These are phyloP conservation scores for Pezicula carpinea DNA, from an alignment of 2,329 filamentous ascomycete genomes.

Conservation along the genomic window DNA sequence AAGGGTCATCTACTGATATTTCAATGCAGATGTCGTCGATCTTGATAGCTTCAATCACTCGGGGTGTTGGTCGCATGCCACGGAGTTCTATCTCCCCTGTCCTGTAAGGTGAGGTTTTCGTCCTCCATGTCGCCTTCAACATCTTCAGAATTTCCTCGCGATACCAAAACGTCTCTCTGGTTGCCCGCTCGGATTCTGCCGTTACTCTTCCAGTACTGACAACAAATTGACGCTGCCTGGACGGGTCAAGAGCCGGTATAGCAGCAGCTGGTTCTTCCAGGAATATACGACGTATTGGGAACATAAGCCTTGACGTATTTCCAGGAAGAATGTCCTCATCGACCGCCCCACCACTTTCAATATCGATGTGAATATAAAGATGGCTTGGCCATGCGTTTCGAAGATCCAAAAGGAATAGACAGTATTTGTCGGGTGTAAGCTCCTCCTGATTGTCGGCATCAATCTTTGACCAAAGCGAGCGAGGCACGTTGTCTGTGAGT, in stretches of 20 bases:
- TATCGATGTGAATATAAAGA: constrained; percentile 60
- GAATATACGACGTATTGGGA: constrained; percentile 72
- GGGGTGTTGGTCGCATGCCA: constrained; percentile 64
- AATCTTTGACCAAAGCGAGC: constrained; percentile 49
- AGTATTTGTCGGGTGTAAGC: constrained; percentile 58
- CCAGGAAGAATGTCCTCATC: constrained; percentile 57
- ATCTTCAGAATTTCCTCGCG: constrained; percentile 72
- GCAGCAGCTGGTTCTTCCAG: constrained; percentile 71
- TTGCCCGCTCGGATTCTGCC: constrained; percentile 72
- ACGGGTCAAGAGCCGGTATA: constrained; percentile 76
- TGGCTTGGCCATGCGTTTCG: constrained; percentile 87
- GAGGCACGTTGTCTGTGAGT: constrained; percentile 62
- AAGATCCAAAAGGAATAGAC: constrained; percentile 76
- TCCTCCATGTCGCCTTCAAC: constrained; percentile 68
- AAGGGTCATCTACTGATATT: constrained; percentile 43
- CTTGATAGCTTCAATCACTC: constrained; percentile 80
- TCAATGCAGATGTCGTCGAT: constrained; percentile 73
- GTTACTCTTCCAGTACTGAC: constrained; percentile 76
- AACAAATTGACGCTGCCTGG: constrained; percentile 86
- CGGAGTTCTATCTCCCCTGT: constrained; percentile 74
- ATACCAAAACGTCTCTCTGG: constrained; percentile 87
- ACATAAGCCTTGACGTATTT: constrained; percentile 67
- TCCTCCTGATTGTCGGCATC: constrained; percentile 28
- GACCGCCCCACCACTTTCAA: constrained; percentile 19
- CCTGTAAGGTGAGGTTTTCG: constrained; percentile 40